Base-by-base conservation (phyloP, 768 basidiomycete genomes). In the Macrocybe gigantea region DNA sequence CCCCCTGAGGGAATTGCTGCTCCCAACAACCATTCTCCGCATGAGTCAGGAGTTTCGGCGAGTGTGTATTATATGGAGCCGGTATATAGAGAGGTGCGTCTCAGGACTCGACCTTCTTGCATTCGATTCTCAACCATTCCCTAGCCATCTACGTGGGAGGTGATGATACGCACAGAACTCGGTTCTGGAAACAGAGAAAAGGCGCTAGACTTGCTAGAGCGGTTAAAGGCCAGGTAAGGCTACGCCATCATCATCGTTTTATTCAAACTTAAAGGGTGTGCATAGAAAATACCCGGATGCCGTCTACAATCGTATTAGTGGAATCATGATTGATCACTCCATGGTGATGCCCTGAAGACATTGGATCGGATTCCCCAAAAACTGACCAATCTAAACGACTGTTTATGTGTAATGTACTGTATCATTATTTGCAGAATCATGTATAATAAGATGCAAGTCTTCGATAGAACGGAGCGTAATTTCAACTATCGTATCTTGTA, bases 121-220 rank as follows among this genome's bases (percentile, higher is more conserved):
- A n/a, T 5, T 45, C 13, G 12, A 36, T 55, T 41, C 13, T 53
- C 31, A 45, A 34, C 22, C 50, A 7, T 40, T 31, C 45, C 48
- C 2, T 56, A 90, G 83, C 92, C 91, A 9, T 92, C 88, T 36
- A 94, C 92, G 1, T 95, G 89, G 85, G 96, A 98, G 60, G 83
- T 82, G 5, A 98, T 99, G 93, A 81, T 99, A 53, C 80, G 90
- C 10, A 89, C 88, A 1, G 96, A 99, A 61, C 73, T 98, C 8
- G 82, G 82, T 13, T 79, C 75, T 44, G 89, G 89, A 9, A 79
- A 90, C 55, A 79, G 82, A 9, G 77, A 82, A 40, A 73, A 74
- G 8, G 95, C 94, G 0, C 41, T 79, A 3, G 77, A 72, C 2
- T 71, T 97, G 0, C 71, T 94, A 31, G 75, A 80, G 47, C 77